Conservation (phyloP, 2,329 filamentous ascomycete genomes). For the Monosporascus cannonballus region DNA sequence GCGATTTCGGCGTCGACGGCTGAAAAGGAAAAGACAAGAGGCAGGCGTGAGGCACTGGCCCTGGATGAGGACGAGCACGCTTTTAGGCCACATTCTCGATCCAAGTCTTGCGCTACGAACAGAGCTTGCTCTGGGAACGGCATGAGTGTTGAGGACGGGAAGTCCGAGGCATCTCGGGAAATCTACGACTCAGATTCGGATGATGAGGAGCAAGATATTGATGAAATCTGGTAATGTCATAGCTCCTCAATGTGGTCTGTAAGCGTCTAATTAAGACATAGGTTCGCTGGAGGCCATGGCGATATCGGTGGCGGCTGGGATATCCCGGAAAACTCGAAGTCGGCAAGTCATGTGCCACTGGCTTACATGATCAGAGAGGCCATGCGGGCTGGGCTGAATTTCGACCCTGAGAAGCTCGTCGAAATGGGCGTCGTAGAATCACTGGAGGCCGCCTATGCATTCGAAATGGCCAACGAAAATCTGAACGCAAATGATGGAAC, state of each 20-base stretch:
- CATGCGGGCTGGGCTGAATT: constrained; percentile 58
- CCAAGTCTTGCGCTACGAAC: constrained; percentile 21
- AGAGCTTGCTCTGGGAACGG: constrained; percentile 10
- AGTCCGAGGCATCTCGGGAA: constrained; percentile 25
- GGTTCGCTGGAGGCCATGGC: constrained; percentile 69
- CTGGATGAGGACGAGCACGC: constrained; percentile 20
- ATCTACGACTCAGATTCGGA: constrained; percentile 35
- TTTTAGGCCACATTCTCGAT: constrained; percentile 27
- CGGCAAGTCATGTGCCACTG: constrained; percentile 61
- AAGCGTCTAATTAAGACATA: constrained; percentile 1
- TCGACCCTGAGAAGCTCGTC: constrained; percentile 62
- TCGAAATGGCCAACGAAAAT: constrained; percentile 4
- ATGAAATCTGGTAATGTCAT: constrained; percentile 58
- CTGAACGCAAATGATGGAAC: constrained; percentile 6
- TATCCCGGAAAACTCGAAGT: constrained; percentile 47
- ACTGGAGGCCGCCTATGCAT: constrained; percentile 27
- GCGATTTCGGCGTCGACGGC: constrained; percentile 3
- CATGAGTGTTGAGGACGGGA: constrained; percentile 15
- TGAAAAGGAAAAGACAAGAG: constrained; percentile 4
- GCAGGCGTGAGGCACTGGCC: constrained; percentile 12
- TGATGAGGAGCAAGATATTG: constrained; percentile 60
- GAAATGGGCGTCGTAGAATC: constrained; percentile 56
- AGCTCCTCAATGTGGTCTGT: background rate
- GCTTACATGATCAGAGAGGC: constrained; percentile 66
- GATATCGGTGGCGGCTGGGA: constrained; percentile 77